Base-by-base conservation (phyloP, 2,329 filamentous ascomycete genomes). In the Orbilia brochopaga region DNA sequence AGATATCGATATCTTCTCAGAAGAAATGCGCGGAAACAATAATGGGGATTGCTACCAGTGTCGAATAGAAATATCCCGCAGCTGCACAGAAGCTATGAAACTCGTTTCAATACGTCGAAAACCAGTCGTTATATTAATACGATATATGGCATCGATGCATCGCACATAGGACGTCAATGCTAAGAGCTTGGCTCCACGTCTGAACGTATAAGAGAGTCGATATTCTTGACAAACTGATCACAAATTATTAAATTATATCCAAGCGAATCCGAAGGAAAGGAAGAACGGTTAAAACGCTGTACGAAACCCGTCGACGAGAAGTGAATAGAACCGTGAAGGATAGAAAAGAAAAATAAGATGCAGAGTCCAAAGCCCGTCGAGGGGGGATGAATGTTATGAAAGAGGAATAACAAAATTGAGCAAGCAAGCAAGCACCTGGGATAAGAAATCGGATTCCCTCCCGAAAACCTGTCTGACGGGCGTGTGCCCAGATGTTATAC, bases 61-160 rank as follows among this genome's bases (percentile, higher is more conserved):
- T 46, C 46, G 24, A 56, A 40, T 35, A 46, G 59, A 64, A 56
- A 35, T 21, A 23, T 30, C 30, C 11, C 8, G 50, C 30, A 30
- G 15, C 50, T 53, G 13, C 24, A 10, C 50, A 30, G 17, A 15
- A 19, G 48, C 53, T 60, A 37, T 57, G 67, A 72, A 72, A 72
- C 60, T 72, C 54, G 67, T 72, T 72, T 65, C 57, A 61, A 72
- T 72, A 60, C 32, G 67, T 65, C 67, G 67, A 72, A 72, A 44
- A 61, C 55, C 60, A 54, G 67, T 52, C 60, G 55, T 48, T 48
- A 56, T 60, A 42, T 50, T 56, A 65, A 50, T 32, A 2, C 5
- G 23, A 35, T 10, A 51, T 23, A 17, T 51, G n/a, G 46, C 19
- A n/a, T n/a, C 23, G 44, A 10, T 2, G 46, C 19, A n/a, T n/a